These are phyloP conservation scores for Cladosporium sp. DNA, from an alignment of 2,329 filamentous ascomycete species.

Conservation along the genomic window DNA sequence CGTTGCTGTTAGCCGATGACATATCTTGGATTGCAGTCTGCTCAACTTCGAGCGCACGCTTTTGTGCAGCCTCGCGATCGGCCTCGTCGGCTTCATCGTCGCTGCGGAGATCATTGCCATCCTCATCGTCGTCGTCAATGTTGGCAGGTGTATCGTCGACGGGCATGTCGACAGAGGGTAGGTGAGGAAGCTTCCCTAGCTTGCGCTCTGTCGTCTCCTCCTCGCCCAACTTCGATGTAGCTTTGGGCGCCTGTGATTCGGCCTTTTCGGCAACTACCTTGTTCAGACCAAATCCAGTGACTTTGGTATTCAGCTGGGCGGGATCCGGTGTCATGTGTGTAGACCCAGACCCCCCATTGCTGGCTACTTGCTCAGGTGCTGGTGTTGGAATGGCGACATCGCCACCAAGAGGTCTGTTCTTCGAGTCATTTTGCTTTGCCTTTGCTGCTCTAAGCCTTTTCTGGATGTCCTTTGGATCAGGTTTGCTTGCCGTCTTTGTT, in stretches of 20 bases:
- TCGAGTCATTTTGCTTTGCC: slow-evolving; percentile 42
- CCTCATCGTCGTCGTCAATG: slow-evolving; percentile 47
- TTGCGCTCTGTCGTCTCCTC: slow-evolving; percentile 84
- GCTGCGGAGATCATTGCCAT: slow-evolving; percentile 70
- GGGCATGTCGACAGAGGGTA: slow-evolving; percentile 53
- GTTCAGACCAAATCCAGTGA: slow-evolving; percentile 78
- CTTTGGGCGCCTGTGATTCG: slow-evolving; percentile 56
- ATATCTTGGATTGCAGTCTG: slow-evolving; percentile 25
- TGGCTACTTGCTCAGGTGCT: slow-evolving; percentile 24
- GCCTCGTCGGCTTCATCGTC: slow-evolving; percentile 87
- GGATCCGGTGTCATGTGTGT: slow-evolving; percentile 33
- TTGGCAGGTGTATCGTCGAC: slow-evolving; percentile 38
- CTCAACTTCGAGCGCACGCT: slow-evolving; percentile 56
- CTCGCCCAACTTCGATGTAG: slow-evolving; percentile 76
- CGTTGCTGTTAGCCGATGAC: not conserved
- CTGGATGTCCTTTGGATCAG: slow-evolving; percentile 78
- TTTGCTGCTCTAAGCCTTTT: slow-evolving; percentile 66
- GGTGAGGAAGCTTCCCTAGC: slow-evolving; percentile 80
- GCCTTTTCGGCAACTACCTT: slow-evolving; percentile 60
- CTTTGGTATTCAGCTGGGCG: slow-evolving; percentile 50
- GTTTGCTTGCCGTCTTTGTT: slow-evolving; percentile 67
- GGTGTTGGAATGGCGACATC: slow-evolving; percentile 46
- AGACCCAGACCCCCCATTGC: slow-evolving; percentile 5
- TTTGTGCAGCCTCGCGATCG: slow-evolving; percentile 73
- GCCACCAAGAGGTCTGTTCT: slow-evolving; percentile 41